Evolutionary conservation across 441 rosid genomes (phyloP).

Genomic region (Syzygium syzygioides): DNA sequence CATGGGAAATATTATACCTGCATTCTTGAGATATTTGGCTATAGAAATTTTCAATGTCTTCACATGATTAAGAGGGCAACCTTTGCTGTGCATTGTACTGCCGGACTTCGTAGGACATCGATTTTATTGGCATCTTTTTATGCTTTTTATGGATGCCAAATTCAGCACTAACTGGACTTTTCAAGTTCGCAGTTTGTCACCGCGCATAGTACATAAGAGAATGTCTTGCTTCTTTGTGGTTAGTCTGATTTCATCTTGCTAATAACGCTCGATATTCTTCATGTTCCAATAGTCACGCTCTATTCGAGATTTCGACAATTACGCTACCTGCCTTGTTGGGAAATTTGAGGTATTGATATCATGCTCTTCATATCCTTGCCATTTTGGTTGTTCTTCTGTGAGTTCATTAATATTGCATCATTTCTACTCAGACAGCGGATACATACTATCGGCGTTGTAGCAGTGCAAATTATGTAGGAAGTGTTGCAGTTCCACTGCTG

Average conservation of each 20-base stretch:
- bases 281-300: conserved; percentile 56
- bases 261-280: not conserved
- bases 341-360: conserved; percentile 62
- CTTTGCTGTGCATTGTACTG: not conserved
- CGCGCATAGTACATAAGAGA: not conserved
- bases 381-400: not conserved
- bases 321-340: conserved; percentile 73
- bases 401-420: conserved; percentile 7
- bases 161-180: not conserved
- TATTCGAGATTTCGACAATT: conserved; percentile 71
- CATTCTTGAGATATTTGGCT: not conserved
- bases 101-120: not conserved
- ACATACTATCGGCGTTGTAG: conserved; percentile 75
- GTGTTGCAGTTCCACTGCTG: conserved; percentile 68
- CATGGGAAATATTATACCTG: not conserved
- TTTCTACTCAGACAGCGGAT: conserved; percentile 68
- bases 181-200: not conserved
- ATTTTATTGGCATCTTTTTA: not conserved
- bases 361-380: not conserved
- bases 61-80: not conserved
- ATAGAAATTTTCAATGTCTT: not conserved
- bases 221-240: conserved; percentile 6
- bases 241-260: not conserved
- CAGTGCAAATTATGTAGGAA: conserved; percentile 52
- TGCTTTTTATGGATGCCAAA: not conserved